Base-by-base conservation (phyloP, 441 rosid species). In the Cnidoscolus chayamansa region DNA sequence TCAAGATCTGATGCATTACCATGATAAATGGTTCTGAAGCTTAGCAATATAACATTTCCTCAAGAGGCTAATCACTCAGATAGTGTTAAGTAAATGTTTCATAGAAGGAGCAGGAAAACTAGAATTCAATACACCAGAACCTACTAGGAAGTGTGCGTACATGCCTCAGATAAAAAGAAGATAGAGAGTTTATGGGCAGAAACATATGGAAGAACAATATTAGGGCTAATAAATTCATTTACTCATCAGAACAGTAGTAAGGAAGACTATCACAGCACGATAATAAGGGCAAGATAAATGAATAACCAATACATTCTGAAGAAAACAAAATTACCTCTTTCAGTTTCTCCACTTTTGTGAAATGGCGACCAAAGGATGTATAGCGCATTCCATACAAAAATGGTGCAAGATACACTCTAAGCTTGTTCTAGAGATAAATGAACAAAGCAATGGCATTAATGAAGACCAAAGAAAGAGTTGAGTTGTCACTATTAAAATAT, bases 341-440 rank as follows among this genome's bases (percentile, higher is more conserved):
- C 79, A 95, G 98, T 79, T 88, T 91, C 69, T 93, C 91, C 69
- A 72, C 81, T 76, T 88, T 93, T 35, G 99, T 95, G 79, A 95
- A 95, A 85, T 95, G 99, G 79, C 99, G 98, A 72, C 99, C 99
- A 75, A 79, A 92, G 67, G 99, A 94, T 25, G 97, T 84, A 76
- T 94, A 94, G 59, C 98, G 96, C 85, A 77, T 74, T 67, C 98
- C 98, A 81, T 80, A 61, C 30, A 94, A 78, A 78, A 92, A 90
- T 8, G 99, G 98, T 53, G 98, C 88, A 64, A 94, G 94, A 81
- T 89, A 90, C 62, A 90, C 88, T 83, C 67, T 83, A 69, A 94
- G 94, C 83, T 88, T 94, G 78, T 83, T 90, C 99, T 94, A 79
- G 65, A 82, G 71, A 77, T 66, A 77, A 15, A 80, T 43, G 67